A percentile compares a stretch with the other conserved stretches of the same genome.
Evolutionary conservation across 805 yeast species (phyloP).

Genomic region (Metschnikowia kofuensis): DNA sequence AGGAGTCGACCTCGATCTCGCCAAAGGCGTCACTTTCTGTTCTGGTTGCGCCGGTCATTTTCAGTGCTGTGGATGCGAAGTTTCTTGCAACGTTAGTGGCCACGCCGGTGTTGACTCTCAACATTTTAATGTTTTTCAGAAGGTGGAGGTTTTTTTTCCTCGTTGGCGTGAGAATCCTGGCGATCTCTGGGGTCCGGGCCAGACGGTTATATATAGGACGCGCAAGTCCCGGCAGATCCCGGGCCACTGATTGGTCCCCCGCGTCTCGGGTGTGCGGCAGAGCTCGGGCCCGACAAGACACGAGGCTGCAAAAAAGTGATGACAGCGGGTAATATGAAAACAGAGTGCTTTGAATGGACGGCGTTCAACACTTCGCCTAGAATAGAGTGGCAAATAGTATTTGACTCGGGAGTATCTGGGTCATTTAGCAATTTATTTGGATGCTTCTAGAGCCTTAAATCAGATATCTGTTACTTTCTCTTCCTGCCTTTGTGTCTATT

Average conservation of each 20-base stretch:
- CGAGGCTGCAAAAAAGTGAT: not conserved
- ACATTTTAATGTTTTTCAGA: slow-evolving; percentile 9
- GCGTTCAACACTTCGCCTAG: too few species aligned
- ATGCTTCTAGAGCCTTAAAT: too few species aligned
- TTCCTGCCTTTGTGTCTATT: too few species aligned
- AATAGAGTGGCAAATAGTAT: too few species aligned
- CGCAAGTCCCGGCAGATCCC: slow-evolving; percentile 5
- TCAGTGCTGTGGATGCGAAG: slow-evolving; percentile 27
- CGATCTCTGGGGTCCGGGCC: slow-evolving; percentile 3
- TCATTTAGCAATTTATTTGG: too few species aligned
- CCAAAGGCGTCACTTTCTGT: slow-evolving; percentile 96
- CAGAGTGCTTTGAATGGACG: too few species aligned
- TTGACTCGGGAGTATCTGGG: too few species aligned
- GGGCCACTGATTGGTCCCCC: slow-evolving; percentile 7
- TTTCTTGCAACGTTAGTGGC: slow-evolving; percentile 20
- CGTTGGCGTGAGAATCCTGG: slow-evolving; percentile 1
- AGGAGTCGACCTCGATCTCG: slow-evolving; percentile 83
- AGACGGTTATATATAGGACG: slow-evolving; percentile 7
- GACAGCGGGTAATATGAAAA: not conserved
- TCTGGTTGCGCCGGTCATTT: slow-evolving; percentile 43
- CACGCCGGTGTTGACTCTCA: slow-evolving; percentile 16
- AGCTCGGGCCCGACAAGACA: not conserved
- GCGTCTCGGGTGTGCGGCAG: not conserved
- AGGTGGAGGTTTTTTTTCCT: slow-evolving; percentile 1
- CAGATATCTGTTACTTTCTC: too few species aligned